These are phyloP conservation scores for Raphidocelis subcapitata DNA, from an alignment of 139 green algal genomes.

Conservation along the genomic window DNA sequence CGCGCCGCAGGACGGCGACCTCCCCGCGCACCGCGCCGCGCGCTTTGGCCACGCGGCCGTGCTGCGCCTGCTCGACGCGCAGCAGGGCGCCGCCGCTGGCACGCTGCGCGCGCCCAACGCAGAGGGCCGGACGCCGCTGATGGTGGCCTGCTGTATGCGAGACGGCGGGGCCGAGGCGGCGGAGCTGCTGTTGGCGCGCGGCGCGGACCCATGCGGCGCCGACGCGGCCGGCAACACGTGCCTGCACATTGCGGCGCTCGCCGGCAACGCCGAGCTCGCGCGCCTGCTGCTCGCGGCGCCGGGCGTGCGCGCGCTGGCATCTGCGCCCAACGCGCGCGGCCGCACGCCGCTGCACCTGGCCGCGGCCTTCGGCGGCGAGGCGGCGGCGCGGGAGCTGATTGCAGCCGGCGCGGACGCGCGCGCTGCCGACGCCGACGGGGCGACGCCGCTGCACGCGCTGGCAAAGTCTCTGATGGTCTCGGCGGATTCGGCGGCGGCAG, in stretches of 20 bases:
- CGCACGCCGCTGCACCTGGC: conserved; percentile 23
- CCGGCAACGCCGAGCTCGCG: conserved; percentile 6
- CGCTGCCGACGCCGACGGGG: background rate
- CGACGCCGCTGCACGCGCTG: no score
- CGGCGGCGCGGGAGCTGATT: conserved; percentile 1
- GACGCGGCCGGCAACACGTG: conserved; percentile 27
- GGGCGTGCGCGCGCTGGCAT: background rate
- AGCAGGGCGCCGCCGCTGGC: background rate
- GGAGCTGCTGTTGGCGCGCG: conserved; percentile 29
- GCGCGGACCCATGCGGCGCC: conserved; percentile 14
- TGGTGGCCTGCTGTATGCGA: conserved; percentile 25
- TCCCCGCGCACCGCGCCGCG: conserved; percentile 23
- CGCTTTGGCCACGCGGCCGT: conserved; percentile 10
- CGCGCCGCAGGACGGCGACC: conserved; percentile 20
- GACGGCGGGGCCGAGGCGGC: conserved; percentile 26
- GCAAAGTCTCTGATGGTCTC: no score
- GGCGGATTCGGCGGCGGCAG: no score
- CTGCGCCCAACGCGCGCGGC: conserved; percentile 8
- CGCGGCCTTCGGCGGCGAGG: background rate
- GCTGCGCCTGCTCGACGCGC: conserved; percentile 10
- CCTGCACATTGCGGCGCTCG: conserved; percentile 25
- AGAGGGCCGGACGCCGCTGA: conserved; percentile 28
- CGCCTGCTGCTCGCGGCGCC: conserved; percentile 1
- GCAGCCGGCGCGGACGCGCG: background rate
- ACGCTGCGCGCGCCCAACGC: conserved; percentile 1